Base-by-base conservation (phyloP, 805 yeast genomes). In the Clavispora asparagi region DNA sequence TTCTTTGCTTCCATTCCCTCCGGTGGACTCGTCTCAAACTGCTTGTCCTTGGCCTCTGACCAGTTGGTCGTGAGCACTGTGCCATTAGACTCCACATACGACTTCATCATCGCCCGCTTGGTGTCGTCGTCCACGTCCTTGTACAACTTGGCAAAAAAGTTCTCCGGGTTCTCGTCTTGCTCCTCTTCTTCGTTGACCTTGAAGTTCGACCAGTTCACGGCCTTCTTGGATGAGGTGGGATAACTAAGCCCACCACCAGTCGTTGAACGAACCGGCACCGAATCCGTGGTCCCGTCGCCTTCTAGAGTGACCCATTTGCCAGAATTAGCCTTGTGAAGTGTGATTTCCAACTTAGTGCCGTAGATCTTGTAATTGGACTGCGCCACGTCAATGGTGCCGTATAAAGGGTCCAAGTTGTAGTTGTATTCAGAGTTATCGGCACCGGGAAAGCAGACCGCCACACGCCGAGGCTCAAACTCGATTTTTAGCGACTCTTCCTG, bases 41-140 rank as follows among this genome's bases (percentile, higher is more conserved):
- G 73, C 48, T 79, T 81, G 46, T 77, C 72, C 33, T 79, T 72
- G 2, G 95, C 98, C 49, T 89, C 96, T 10, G 69, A 77, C 99
- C 99, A 94, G 60, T 88, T 87, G 4, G 99, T 94, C 40, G 95
- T 87, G 48, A 94, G 71, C 1, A 95, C 81, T 0, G 99, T 94
- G 17, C 99, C 99, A 56, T 87, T 85, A 55, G 96, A 87, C 65
- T 94, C 97, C n/a, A 81, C 74, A 58, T 79, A 94, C 44, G 96
- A 87, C 68, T 94, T 94, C 95, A 88, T 85, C 98, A 94, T 94
- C 1, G 99, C 99, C 43, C 95, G 74, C 54, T 73, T 73, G 1
- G 95, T 84, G 57, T 94, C 97, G 7, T 86, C 94, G 60, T 90
- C 95, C 0, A 95, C 92, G 52, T 77, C 82, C 26, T 76, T 75